Conservation (phyloP, 192 early-diverging fungal species). For the Umbelopsis sp. region DNA sequence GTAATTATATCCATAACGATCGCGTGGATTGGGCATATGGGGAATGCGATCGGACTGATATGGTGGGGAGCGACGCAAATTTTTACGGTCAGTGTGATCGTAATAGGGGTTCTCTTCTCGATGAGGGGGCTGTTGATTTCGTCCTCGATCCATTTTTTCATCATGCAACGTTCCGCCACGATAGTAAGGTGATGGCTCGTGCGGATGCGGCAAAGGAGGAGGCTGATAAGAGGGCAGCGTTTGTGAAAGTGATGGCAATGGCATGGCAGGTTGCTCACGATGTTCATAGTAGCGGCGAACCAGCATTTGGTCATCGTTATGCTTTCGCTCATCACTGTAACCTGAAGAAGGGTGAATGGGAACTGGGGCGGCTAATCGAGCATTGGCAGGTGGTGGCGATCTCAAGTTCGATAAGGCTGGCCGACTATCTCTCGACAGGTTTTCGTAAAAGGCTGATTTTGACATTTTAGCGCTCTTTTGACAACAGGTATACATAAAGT, state of each 20-base stretch:
- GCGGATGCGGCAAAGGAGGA: neutral
- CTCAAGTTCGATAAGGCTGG: neutral
- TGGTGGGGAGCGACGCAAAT: neutral
- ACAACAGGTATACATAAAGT: neutral
- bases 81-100: neutral
- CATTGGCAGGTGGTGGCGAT: neutral
- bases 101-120: neutral
- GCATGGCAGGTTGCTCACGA: neutral
- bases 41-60: neutral
- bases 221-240: neutral
- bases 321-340: slow-evolving; percentile 4
- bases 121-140: neutral
- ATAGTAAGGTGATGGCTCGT: neutral
- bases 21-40: neutral
- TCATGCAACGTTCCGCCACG: neutral
- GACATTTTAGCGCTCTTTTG: neutral
- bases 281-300: slow-evolving; percentile 18
- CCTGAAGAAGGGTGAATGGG: slow-evolving; percentile 1
- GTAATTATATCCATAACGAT: neutral
- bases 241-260: neutral
- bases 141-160: slow-evolving; percentile 2
- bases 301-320: slow-evolving; percentile 2
- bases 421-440: neutral
- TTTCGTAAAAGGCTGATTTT: slow-evolving; percentile 7
- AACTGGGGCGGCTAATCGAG: slow-evolving; percentile 4